Percentiles rank a stretch among this genome's conserved stretches.
Conservation (phyloP, 2,329 filamentous ascomycete genomes). For the Penicillium nordicum region DNA sequence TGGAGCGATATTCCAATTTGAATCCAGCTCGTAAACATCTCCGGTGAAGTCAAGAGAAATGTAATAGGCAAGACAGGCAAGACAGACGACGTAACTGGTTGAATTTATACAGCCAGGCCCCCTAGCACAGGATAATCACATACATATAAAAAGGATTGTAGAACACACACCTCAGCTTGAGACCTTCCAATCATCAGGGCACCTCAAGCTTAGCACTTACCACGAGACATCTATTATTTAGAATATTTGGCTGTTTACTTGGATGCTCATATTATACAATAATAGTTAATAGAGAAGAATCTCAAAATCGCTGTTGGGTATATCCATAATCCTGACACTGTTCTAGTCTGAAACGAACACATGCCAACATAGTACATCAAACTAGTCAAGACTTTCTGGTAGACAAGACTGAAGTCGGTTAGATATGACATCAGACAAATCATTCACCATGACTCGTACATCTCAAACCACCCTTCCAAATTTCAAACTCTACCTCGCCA, state of each 20-base stretch:
- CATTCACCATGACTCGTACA: conserved; percentile 7
- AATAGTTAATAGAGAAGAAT: not conserved
- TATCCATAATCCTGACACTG: not conserved
- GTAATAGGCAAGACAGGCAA: not conserved
- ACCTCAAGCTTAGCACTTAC: not conserved
- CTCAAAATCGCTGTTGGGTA: not conserved
- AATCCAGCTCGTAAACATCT: too few relatives aligned
- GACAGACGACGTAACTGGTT: not conserved
- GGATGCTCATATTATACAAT: not conserved
- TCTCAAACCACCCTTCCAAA: conserved; percentile 61
- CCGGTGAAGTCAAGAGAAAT: not conserved
- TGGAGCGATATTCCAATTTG: not conserved
- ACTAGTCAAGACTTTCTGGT: not conserved
- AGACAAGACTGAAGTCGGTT: not conserved
- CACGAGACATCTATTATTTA: not conserved
- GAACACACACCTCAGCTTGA: not conserved
- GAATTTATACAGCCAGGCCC: not conserved
- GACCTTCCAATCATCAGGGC: not conserved
- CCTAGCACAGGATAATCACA: not conserved
- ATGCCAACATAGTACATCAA: not conserved
- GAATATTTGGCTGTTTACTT: not conserved
- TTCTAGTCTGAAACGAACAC: not conserved
- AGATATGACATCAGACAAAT: not conserved
- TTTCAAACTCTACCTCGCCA: conserved; percentile 64
- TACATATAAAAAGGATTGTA: not conserved